Base-by-base conservation (phyloP, 2,329 filamentous ascomycete genomes). In the Grosmannia huntii region DNA sequence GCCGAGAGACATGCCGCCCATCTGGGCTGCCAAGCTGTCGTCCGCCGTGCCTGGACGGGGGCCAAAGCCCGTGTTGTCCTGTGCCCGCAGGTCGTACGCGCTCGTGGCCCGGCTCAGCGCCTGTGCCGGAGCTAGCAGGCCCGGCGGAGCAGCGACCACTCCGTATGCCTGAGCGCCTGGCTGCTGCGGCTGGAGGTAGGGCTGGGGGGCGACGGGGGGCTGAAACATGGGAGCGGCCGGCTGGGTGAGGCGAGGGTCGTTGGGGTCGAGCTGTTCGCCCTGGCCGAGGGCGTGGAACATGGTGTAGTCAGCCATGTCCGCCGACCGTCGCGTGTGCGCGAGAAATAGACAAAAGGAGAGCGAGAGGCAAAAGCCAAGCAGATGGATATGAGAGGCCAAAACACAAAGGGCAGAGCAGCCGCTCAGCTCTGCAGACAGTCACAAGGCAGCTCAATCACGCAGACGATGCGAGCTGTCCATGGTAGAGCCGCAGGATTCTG, bases 1-100 rank as follows among this genome's bases (percentile, higher is more conserved):
- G 38, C 79, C 83, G 64, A 95, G 75, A 48, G 79, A 84, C 80
- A 95, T 82, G 60, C 83, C 84, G 49, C 85, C 85, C 85, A 95
- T 87, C 71, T 95, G 90, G 58, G 83, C 79, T 53, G 84, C 79
- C 60, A 90, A 69, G 19, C 75, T 76, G 58, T 21, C 28, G 51
- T 82, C 78, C 59, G 68, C 61, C 70, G 70, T 21, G 63, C 68
- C 56, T 67, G 70, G 38, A 65, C 65, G 65, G 27, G 65, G 27
- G 19, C 11, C n/a, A 11, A 38, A 27, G 31, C 31, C 41, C 16
- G 60, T 0, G 65, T 66, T 3, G 62, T 61, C 51, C 66, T 68
- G 57, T 68, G 68, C n/a, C 57, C 59, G 1, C 52, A 56, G 38
- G 59, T 66, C 59, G 48, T 59, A 59, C 14, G 66, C 65, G 53